Evolutionary conservation across 495 filamentous ascomycete genomes (phyloP).

Genomic region (Podospora didyma): DNA sequence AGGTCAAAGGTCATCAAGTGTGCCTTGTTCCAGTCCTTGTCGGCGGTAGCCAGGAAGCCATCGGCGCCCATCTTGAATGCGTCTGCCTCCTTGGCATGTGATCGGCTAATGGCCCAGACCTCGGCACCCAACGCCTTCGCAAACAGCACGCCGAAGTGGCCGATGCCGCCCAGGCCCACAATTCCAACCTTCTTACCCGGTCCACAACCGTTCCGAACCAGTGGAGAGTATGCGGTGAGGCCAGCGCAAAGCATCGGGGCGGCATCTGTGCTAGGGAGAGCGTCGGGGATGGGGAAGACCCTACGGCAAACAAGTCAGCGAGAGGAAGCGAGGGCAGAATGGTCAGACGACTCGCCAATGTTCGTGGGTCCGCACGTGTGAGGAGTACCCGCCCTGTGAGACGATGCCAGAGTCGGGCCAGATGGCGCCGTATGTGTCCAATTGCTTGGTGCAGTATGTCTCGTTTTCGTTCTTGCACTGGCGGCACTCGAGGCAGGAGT

Average conservation of each 20-base stretch:
- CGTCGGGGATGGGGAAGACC: conserved; percentile 76
- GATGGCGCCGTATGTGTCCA: conserved; percentile 53
- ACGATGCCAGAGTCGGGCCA: conserved; percentile 52
- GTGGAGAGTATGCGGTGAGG: conserved; percentile 73
- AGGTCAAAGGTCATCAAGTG: conserved; percentile 56
- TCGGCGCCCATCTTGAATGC: conserved; percentile 66
- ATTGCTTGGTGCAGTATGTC: conserved; percentile 51
- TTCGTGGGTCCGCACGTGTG: conserved; percentile 52
- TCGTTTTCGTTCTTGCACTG: conserved; percentile 59
- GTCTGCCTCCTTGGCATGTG: conserved; percentile 65
- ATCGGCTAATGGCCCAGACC: conserved; percentile 65
- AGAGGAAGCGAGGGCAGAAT: not conserved
- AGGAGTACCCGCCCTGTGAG: conserved; percentile 52
- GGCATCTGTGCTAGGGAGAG: conserved; percentile 58
- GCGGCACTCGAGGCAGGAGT: conserved; percentile 50
- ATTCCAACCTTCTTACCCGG: conserved; percentile 81
- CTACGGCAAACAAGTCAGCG: conserved; percentile 17
- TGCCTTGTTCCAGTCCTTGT: conserved; percentile 60
- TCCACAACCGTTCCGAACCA: conserved; percentile 68
- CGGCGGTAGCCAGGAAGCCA: conserved; percentile 64
- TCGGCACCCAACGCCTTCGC: conserved; percentile 69
- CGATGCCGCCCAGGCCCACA: conserved; percentile 67
- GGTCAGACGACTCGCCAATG: conserved; percentile 38
- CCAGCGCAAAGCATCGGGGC: conserved; percentile 92
- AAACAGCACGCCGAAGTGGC: conserved; percentile 69